Evolutionary conservation across 352 stramenopile genomes (phyloP).

Genomic region (Phytophthora megakarya): DNA sequence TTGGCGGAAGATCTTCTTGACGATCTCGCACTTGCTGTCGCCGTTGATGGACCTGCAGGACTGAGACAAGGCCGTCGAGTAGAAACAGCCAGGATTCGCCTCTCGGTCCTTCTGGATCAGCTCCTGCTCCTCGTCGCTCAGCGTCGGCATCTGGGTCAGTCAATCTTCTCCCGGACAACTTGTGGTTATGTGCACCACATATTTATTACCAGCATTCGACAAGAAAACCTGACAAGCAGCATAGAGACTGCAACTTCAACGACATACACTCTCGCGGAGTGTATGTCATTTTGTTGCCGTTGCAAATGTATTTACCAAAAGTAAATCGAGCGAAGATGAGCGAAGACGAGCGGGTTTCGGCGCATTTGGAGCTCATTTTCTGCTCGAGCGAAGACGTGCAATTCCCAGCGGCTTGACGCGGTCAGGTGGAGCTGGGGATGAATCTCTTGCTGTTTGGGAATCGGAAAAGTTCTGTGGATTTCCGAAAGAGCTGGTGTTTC

Average conservation of each 20-base stretch:
- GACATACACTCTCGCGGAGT: slow-evolving; percentile 18
- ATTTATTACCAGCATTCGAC: slow-evolving; percentile 20
- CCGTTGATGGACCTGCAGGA: slow-evolving; percentile 81
- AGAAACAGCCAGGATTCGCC: slow-evolving; percentile 78
- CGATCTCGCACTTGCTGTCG: slow-evolving; percentile 85
- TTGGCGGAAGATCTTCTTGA: slow-evolving; percentile 88
- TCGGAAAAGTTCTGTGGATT: slow-evolving; percentile 70
- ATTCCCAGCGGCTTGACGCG: slow-evolving; percentile 18
- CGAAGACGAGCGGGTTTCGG: not conserved
- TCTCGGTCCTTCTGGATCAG: slow-evolving; percentile 77
- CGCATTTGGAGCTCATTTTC: slow-evolving; percentile 38
- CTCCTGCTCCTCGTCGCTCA: slow-evolving; percentile 73
- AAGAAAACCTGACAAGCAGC: slow-evolving; percentile 1
- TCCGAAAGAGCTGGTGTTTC: slow-evolving; percentile 59
- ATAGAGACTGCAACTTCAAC: slow-evolving; percentile 17
- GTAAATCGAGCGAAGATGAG: slow-evolving; percentile 8
- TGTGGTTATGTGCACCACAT: slow-evolving; percentile 23
- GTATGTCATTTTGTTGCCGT: slow-evolving; percentile 10
- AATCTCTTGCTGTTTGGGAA: slow-evolving; percentile 33
- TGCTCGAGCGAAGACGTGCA: slow-evolving; percentile 46
- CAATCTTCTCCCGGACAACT: slow-evolving; percentile 28
- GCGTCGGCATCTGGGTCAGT: slow-evolving; percentile 70
- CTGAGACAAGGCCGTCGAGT: slow-evolving; percentile 79
- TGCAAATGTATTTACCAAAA: slow-evolving; percentile 1
- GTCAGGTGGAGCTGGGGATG: not conserved